phyloP scores from a whole-genome alignment of 306 rosid species.

The Prunus salicina region DNA sequence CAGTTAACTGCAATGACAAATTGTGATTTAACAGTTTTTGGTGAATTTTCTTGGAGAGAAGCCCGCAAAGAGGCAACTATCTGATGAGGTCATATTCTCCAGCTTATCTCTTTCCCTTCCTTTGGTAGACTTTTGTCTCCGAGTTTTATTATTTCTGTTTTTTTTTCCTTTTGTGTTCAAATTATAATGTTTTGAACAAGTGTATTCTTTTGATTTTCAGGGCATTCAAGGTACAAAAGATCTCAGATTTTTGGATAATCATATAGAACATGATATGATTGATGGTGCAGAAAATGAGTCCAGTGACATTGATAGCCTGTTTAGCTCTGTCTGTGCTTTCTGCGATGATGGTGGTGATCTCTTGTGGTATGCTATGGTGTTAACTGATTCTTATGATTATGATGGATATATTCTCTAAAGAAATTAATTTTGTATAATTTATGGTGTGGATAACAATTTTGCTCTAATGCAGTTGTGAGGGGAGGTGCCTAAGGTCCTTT shows the following conservation, averaged over 20 bases:
- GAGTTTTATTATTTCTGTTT: neutral
- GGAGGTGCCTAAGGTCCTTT: conserved; percentile 87
- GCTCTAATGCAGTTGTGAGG: conserved; percentile 67
- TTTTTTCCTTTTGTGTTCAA: neutral
- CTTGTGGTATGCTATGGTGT: conserved; percentile 47
- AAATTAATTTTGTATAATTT: neutral
- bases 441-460: conserved; percentile 8
- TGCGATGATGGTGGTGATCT: conserved; percentile 81
- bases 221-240: conserved; percentile 45
- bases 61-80: conserved; percentile 34
- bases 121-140: neutral
- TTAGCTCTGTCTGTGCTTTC: conserved; percentile 70
- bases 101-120: conserved; percentile 12
- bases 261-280: conserved; percentile 36
- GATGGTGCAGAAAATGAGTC: conserved; percentile 49
- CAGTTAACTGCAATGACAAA: conserved; percentile 9
- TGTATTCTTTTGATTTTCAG: conserved; percentile 39
- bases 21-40: conserved; percentile 58
- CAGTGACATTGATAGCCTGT: conserved; percentile 50
- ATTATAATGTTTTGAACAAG: conserved; percentile 6
- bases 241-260: conserved; percentile 59
- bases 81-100: conserved; percentile 51
- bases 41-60: conserved; percentile 47
- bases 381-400: neutral
- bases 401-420: too few species aligned